Evolutionary conservation across 495 filamentous ascomycete genomes (phyloP).

Genomic region (Trichoderma parareesei): DNA sequence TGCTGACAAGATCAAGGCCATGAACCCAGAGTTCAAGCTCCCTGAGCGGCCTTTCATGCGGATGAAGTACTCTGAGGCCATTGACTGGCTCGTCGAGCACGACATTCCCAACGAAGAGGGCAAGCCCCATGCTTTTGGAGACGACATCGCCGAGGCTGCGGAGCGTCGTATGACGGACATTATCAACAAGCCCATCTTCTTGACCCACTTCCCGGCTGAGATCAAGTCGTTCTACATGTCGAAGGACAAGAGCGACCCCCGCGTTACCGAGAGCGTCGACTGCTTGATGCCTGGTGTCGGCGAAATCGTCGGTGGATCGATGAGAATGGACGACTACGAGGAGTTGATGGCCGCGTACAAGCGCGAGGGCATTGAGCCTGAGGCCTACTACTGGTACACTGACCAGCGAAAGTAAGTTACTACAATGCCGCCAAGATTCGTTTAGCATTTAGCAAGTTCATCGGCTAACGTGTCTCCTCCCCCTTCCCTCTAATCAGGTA

Average conservation of each 20-base stretch:
- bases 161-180: constrained; percentile 96
- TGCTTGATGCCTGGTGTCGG: constrained; percentile 87
- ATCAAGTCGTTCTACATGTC: constrained; percentile 99
- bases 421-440: background rate
- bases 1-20: constrained; percentile 60
- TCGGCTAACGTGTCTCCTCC: background rate
- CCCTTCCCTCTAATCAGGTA: constrained; percentile 48
- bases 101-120: constrained; percentile 90
- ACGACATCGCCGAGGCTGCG: constrained; percentile 97
- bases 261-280: constrained; percentile 96
- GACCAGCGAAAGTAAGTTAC: constrained; percentile 88
- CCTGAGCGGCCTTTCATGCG: constrained; percentile 84
- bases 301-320: constrained; percentile 93
- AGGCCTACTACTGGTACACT: constrained; percentile 97
- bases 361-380: constrained; percentile 74
- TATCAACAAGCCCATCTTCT: constrained; percentile 89
- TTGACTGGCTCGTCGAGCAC: constrained; percentile 84
- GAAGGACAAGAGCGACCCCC: constrained; percentile 69
- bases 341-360: constrained; percentile 86
- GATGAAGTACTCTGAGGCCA: constrained; percentile 93
- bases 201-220: constrained; percentile 93
- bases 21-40: constrained; percentile 81
- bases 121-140: constrained; percentile 81
- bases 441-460: constrained; percentile 20
- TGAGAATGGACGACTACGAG: constrained; percentile 92